Evolutionary conservation across 1,139 yeast genomes (phyloP), one percentile per base, ranked within the genome.

Genomic region (Kodamaea plutei): DNA sequence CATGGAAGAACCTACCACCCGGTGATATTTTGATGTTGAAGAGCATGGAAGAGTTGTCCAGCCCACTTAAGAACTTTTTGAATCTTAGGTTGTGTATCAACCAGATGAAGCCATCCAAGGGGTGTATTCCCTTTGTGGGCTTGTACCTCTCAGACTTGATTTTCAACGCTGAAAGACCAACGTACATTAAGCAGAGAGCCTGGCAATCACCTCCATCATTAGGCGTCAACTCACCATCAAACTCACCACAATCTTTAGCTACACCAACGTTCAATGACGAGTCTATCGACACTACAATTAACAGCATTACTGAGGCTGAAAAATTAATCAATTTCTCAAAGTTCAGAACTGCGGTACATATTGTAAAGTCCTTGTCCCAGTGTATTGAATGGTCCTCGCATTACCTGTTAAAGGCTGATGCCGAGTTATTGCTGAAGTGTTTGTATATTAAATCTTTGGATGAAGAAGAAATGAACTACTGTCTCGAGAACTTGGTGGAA

Each of bases 101-200:
- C 41, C 69, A 66, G 25, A 63, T 81, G 38, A 74, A 73, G 34
- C 87, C 88, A 9, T 71, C 84, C 2, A 69, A 65, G 36, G 97
- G 97, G 2, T 81, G 95, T 46, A 78, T 89, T 30, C 97, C 97
- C 15, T 89, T 88, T 53, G 76, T 89, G 31, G 96, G 95, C 2
- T 66, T 91, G 25, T 88, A 85, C 47, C 56, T 91, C 30, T 80
- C 89, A 2, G 97, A 91, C 54, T 67, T 89, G 47, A 78, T 85
- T 1, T 76, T 81, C 51, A 87, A 87, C 52, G 78, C 88, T 4
- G 93, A 85, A 48, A 69, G 88, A 41, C 75, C 77, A 4, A 65
- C 69, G 11, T 61, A 65, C 31, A 54, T 67, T 27, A 61, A 56
- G 35, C 33, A 44, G 19, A 40, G 36, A 12, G 8, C 12, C 6